Evolutionary conservation across 768 basidiomycete genomes (phyloP), one percentile per base, ranked within the genome.

Genomic region (Atractiella rhizophila): DNA sequence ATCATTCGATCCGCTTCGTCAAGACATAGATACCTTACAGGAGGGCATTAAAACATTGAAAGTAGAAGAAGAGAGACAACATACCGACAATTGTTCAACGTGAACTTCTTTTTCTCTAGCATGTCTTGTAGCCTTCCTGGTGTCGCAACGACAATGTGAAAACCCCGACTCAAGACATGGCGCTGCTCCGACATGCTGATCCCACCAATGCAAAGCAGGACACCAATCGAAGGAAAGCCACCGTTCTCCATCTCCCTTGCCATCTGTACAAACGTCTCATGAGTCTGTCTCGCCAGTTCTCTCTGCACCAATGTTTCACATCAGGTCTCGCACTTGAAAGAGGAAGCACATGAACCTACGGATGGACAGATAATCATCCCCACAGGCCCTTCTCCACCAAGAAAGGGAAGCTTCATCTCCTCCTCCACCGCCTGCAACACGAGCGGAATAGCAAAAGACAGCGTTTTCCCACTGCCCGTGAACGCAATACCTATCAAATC

Each of bases 1-100:
- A 98, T 85, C 91, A 98, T 98, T 44, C 91, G 66, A 61, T 98
- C 91, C 0, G 91, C 91, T 61, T 98, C 91, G 60, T 98, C 91
- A 82, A 98, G 85, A 56, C 86, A 94, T 10, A 98, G 62, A 56
- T 72, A 63, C 44, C 56, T 59, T n/a, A n/a, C n/a, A n/a, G n/a
- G 39, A 12, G 41, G 13, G 32, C 29, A 29, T 9, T 13, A 23
- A 35, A 13, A n/a, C 21, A 28, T 39, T 21, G 23, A 40, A 23
- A 28, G 25, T 16, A 36, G 35, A n/a, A 12, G 5, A 41, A 25
- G 2, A 40, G 2, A 8, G 13, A 18, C 16, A 15, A 54, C 59
- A 51, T 48, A 91, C 64, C 82, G 85, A 74, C 86, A 94, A 48
- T 74, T 76, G 46, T 78, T 76, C 56, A 96, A 76, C 5, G 76